Evolutionary conservation across 2,329 filamentous ascomycete species (phyloP).

Genomic region (Epichloe gansuensis): DNA sequence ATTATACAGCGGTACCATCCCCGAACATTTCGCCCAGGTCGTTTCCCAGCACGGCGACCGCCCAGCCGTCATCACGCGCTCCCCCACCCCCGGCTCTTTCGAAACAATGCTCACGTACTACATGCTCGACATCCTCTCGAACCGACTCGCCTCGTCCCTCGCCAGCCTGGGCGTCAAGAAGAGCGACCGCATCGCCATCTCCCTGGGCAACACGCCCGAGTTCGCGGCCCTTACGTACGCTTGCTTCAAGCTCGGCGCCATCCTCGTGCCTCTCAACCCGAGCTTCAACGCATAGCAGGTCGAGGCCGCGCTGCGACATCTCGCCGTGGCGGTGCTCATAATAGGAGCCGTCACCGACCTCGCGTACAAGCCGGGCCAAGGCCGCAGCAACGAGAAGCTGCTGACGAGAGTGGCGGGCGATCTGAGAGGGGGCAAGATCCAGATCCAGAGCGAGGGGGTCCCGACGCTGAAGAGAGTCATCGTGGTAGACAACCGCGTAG

Average conservation of each 20-base stretch:
- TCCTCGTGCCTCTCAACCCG: constrained; percentile 88
- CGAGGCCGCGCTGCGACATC: constrained; percentile 61
- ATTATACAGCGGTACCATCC: constrained; percentile 54
- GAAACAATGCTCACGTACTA: constrained; percentile 60
- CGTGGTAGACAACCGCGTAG: constrained; percentile 61
- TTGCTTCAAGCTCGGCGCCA: constrained; percentile 83
- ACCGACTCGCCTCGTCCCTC: constrained; percentile 60
- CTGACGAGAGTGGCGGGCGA: constrained; percentile 33
- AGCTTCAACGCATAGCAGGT: constrained; percentile 75
- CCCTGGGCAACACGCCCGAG: constrained; percentile 72
- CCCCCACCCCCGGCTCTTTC: constrained; percentile 24
- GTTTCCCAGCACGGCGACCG: constrained; percentile 53
- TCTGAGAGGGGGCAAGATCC: constrained; percentile 15
- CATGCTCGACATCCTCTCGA: constrained; percentile 62
- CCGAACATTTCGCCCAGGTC: constrained; percentile 55
- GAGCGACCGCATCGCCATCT: constrained; percentile 75
- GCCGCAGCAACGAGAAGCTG: constrained; percentile 39
- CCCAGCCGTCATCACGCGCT: constrained; percentile 41
- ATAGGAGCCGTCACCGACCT: constrained; percentile 82
- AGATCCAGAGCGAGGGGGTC: constrained; percentile 33
- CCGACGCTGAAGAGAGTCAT: constrained; percentile 61
- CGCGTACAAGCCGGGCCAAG: constrained; percentile 46
- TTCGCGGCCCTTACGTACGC: constrained; percentile 81
- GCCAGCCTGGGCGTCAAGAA: constrained; percentile 59
- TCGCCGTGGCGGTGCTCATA: constrained; percentile 61